Base-by-base conservation (phyloP, 805 yeast genomes). In the Starmerella asiatica region DNA sequence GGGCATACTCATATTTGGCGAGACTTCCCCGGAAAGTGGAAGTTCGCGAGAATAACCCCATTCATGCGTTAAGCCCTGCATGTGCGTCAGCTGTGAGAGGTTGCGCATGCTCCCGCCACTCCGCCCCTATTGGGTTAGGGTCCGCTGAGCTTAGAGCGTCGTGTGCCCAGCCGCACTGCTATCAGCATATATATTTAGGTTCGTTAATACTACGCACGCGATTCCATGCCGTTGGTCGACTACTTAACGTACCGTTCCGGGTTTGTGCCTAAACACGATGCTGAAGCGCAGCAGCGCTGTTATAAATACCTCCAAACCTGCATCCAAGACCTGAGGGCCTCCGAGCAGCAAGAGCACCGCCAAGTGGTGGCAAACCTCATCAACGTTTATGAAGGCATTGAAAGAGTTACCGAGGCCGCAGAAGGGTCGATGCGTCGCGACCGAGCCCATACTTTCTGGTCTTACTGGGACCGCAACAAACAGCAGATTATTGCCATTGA, bases 381-480 rank as follows among this genome's bases (percentile, higher is more conserved):
- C 17, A 16, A 20, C 12, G 19, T 47, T 2, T 39, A 41, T 29
- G 36, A 38, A 27, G 49, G 44, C 26, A 27, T 53, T 37, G 8
- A 47, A 36, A 24, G 46, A 33, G 27, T 55, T 47, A 35, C 37
- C 35, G 35, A 51, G 27, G 23, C 21, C 6, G 47, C 52, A 15
- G n/a, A 36, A 3, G 49, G 48, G 17, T 44, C 51, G 27, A 18
- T 21, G 32, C 37, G 49, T 2, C 32, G 38, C 14, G 38, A 20
- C 36, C 38, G 50, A 18, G 58, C 63, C 24, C 37, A 50, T 31
- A 56, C 46, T 39, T 60, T 60, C 44, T 60, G 64, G 64, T 39
- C 46, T 12, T 53, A 58, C 45, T 60, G 64, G 64, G 63, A 59
- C 48, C 52, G 50, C 42, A 50, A 51, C 47, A 57, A 56, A 51